A percentile compares a stretch with the other conserved stretches of the same genome.
These are phyloP conservation scores for Entomortierella beljakovae DNA, from an alignment of 192 early-diverging fungal species.

Conservation along the genomic window DNA sequence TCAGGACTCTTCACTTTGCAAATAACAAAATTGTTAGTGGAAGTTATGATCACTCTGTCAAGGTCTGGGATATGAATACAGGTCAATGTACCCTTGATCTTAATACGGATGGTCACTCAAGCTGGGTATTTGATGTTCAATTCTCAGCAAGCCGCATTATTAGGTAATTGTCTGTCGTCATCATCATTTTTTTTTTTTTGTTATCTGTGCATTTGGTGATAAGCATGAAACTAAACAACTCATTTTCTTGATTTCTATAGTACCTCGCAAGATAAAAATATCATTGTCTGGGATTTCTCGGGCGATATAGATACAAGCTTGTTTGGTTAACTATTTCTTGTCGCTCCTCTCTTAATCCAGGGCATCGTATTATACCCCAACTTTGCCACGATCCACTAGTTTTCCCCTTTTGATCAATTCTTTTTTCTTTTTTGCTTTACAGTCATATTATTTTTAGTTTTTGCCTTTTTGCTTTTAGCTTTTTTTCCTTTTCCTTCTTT, in stretches of 20 bases:
- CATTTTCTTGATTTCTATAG: not conserved
- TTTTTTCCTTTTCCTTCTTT: not conserved
- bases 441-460: not conserved
- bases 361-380: conserved; percentile 1
- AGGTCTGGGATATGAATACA: conserved; percentile 91
- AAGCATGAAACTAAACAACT: not conserved
- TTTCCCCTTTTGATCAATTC: not conserved
- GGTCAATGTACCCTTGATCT: conserved; percentile 83
- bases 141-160: conserved; percentile 87
- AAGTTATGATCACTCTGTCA: conserved; percentile 93
- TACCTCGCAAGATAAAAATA: conserved; percentile 38
- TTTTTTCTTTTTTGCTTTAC: not conserved
- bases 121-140: conserved; percentile 98
- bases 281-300: conserved; percentile 47
- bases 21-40: conserved; percentile 87
- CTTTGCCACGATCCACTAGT: not conserved
- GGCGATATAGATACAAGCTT: conserved; percentile 26
- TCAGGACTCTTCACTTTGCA: conserved; percentile 90
- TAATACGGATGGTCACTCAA: conserved; percentile 75
- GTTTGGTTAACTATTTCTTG: conserved; percentile 23
- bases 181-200: not conserved
- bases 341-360: not conserved
- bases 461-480: not conserved
- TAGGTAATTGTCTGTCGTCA: conserved; percentile 55
- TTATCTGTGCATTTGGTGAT: not conserved